These are phyloP conservation scores for Xenosphaeropsis pyriputrescens DNA, from an alignment of 2,329 filamentous ascomycete species.

Conservation along the genomic window DNA sequence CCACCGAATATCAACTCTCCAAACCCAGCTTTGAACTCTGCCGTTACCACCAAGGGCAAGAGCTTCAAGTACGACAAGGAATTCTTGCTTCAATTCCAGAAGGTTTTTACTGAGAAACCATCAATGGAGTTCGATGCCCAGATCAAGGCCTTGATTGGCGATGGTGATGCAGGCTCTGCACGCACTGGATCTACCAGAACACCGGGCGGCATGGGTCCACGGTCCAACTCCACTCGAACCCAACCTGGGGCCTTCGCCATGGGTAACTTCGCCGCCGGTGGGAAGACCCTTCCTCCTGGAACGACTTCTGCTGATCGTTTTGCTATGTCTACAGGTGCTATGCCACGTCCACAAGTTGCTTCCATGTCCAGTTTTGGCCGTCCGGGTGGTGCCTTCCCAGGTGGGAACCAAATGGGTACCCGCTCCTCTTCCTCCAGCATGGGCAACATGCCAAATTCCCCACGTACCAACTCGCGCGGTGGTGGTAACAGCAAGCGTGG, in stretches of 20 bases:
- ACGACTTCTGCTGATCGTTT: conserved; percentile 72
- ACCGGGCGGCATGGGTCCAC: conserved; percentile 30
- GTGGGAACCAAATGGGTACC: conserved; percentile 47
- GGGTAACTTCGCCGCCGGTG: conserved; percentile 49
- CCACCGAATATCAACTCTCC: conserved; percentile 74
- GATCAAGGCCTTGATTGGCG: conserved; percentile 76
- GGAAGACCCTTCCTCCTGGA: conserved; percentile 53
- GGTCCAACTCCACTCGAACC: conserved; percentile 35
- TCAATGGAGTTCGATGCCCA: conserved; percentile 86
- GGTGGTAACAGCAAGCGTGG: conserved; percentile 49
- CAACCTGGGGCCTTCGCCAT: conserved; percentile 42
- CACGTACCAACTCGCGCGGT: conserved; percentile 45
- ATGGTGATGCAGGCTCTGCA: conserved; percentile 47
- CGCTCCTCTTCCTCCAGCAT: conserved; percentile 43
- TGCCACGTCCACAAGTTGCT: conserved; percentile 29
- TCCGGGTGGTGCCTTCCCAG: conserved; percentile 47
- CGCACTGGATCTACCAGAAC: conserved; percentile 50
- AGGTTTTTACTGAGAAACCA: conserved; percentile 92
- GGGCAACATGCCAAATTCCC: conserved; percentile 52
- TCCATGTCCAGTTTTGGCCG: conserved; percentile 46
- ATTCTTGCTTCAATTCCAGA: conserved; percentile 93
- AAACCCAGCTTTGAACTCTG: conserved; percentile 78
- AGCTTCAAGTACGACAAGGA: conserved; percentile 90
- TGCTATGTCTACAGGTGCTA: conserved; percentile 39
- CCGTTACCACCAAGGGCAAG: conserved; percentile 63